A percentile compares a stretch with the other conserved stretches of the same genome.
Evolutionary conservation across 2,329 filamentous ascomycete genomes (phyloP).

Genomic region (Pestalotiopsis sp.): DNA sequence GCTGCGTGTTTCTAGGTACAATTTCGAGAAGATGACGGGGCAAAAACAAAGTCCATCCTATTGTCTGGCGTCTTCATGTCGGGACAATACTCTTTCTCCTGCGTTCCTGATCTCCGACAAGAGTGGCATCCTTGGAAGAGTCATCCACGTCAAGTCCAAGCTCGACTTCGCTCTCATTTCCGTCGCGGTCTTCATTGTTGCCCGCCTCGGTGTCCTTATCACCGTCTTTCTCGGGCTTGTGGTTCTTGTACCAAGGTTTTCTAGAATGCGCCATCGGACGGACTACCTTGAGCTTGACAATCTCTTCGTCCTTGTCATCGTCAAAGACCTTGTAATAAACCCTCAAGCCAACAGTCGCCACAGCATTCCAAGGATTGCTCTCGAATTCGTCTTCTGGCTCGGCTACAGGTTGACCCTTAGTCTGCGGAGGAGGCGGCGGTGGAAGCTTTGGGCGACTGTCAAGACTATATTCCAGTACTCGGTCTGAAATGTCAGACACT

Average conservation of each 20-base stretch:
- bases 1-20: background rate
- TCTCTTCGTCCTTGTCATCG: conserved; percentile 33
- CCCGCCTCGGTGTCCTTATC: conserved; percentile 24
- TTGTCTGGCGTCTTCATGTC: background rate
- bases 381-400: conserved; percentile 59
- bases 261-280: conserved; percentile 38
- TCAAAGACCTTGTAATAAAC: conserved; percentile 56
- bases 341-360: conserved; percentile 62
- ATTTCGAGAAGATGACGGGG: background rate
- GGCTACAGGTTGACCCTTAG: conserved; percentile 32
- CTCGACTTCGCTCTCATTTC: conserved; percentile 25
- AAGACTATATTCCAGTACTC: conserved; percentile 36
- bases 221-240: conserved; percentile 19
- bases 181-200: conserved; percentile 25
- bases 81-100: conserved; percentile 33
- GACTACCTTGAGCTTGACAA: conserved; percentile 42
- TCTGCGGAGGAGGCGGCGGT: conserved; percentile 26
- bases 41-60: background rate
- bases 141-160: conserved; percentile 40
- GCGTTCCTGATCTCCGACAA: conserved; percentile 29
- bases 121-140: conserved; percentile 34
- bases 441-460: conserved; percentile 20
- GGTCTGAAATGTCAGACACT: conserved; percentile 42
- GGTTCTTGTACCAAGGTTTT: conserved; percentile 24
- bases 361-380: conserved; percentile 63